Evolutionary conservation across 2,329 filamentous ascomycete species (phyloP), one percentile per base, ranked within the genome.

Genomic region (Alternaria panax): DNA sequence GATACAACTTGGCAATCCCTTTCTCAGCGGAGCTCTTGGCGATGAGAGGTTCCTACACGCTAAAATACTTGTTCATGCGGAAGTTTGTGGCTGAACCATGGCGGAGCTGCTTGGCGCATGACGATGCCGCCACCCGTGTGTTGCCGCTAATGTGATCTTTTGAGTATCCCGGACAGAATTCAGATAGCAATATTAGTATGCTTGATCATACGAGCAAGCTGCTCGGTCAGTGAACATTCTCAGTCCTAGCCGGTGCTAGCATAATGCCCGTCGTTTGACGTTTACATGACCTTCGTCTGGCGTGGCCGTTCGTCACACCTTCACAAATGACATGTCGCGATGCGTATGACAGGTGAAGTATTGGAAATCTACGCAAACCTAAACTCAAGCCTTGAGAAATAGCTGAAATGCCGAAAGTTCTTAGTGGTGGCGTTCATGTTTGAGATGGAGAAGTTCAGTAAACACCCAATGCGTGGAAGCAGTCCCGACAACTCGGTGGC

Each of bases 101-200:
- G 62, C 62, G 57, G 59, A 57, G 41, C 32, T 38, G 30, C 62
- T 68, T 66, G 61, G 64, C 61, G 42, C 22, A 51, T 51, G 48
- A 51, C 48, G 48, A 51, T 40, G 48, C 48, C 48, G 48, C 48
- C 48, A 40, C 48, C 34, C 25, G 14, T 51, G 48, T 12, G 30
- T 20, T 34, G 45, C 30, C 25, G 45, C 45, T 24, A 30, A 16
- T 36, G 45, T 48, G 45, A 48, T 36, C 2, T 8, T 25, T 5
- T 7, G 45, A 48, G 14, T 7, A 20, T 24, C 28, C 30, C 45
- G 28, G 45, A 36, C 30, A 48, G n/a, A 32, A 7, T 11, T 48
- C 45, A 20, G 45, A 28, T 20, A 48, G 30, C 5, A 20, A 8
- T 22, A 48, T 34, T n/a, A 34, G 45, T 48, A 36, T 48, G n/a